These are phyloP conservation scores for Kodamaea kaohsiungensis DNA, from an alignment of 805 yeast genomes.

Conservation along the genomic window DNA sequence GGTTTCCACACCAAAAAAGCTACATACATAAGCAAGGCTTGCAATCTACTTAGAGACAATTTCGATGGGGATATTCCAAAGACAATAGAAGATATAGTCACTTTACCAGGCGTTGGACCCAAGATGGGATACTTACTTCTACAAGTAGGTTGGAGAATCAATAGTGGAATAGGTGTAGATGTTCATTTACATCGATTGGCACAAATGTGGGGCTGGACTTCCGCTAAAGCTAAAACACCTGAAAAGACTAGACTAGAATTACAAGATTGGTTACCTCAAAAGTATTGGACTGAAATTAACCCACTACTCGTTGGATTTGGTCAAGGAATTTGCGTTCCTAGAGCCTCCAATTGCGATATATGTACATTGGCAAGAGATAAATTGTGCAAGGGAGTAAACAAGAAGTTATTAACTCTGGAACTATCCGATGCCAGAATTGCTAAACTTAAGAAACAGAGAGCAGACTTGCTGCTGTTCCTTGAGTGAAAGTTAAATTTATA, in stretches of 20 bases:
- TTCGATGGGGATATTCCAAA: conserved; percentile 73
- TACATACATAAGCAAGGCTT: conserved; percentile 60
- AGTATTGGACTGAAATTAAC: conserved; percentile 81
- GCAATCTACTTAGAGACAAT: conserved; percentile 49
- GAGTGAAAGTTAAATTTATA: too few species aligned
- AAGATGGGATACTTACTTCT: conserved; percentile 86
- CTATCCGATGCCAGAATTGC: conserved; percentile 27
- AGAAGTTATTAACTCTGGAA: conserved; percentile 32
- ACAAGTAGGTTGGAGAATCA: conserved; percentile 80
- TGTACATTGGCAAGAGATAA: conserved; percentile 57
- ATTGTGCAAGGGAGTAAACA: conserved; percentile 60
- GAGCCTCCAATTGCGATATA: conserved; percentile 67
- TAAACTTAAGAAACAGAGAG: conserved; percentile 35
- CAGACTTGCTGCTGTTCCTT: conserved; percentile 18
- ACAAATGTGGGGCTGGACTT: conserved; percentile 79
- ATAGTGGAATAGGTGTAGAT: conserved; percentile 89
- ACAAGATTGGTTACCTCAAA: conserved; percentile 72
- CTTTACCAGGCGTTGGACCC: conserved; percentile 92
- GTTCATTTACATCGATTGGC: conserved; percentile 84
- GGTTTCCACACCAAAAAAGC: conserved; percentile 89
- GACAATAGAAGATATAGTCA: conserved; percentile 60
- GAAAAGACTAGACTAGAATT: conserved; percentile 70
- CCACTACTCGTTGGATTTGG: conserved; percentile 93
- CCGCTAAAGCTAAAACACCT: conserved; percentile 54
- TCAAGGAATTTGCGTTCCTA: conserved; percentile 79